phyloP scores from a whole-genome alignment of 2,329 filamentous ascomycete species.

The Hypoxylon sp. region DNA sequence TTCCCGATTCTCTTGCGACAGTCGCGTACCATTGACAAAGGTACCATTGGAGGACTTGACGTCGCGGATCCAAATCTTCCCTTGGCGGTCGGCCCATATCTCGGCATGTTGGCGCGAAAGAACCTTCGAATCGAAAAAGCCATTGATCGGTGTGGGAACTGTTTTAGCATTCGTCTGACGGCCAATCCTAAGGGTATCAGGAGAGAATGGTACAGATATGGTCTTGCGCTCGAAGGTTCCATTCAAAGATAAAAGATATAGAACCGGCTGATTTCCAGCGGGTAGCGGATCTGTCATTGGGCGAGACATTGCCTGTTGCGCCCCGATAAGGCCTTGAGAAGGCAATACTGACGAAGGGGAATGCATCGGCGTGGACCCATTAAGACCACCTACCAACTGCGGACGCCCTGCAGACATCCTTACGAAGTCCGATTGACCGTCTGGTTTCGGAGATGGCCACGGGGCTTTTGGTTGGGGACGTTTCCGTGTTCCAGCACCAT shows the following conservation, averaged over 20 bases:
- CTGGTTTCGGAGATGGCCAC: conserved; percentile 66
- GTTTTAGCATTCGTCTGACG: conserved; percentile 98
- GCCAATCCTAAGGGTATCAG: conserved; percentile 95
- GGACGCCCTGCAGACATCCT: conserved; percentile 59
- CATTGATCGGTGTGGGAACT: conserved; percentile 89
- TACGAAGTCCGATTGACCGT: conserved; percentile 64
- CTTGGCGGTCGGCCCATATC: conserved; percentile 86
- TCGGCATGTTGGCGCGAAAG: conserved; percentile 96
- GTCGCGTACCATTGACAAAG: conserved; percentile 91
- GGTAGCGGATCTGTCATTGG: conserved; percentile 75
- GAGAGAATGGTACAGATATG: conserved; percentile 91
- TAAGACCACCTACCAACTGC: conserved; percentile 60
- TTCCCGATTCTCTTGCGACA: conserved; percentile 95
- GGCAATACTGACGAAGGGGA: conserved; percentile 58
- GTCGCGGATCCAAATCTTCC: conserved; percentile 96
- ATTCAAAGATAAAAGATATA: conserved; percentile 91
- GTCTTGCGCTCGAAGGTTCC: conserved; percentile 98
- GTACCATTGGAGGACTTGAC: conserved; percentile 99
- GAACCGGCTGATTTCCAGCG: conserved; percentile 79
- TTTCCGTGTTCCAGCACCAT: conserved; percentile 64
- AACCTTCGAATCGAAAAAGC: conserved; percentile 98
- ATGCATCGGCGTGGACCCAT: conserved; percentile 60
- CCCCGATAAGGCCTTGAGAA: conserved; percentile 57
- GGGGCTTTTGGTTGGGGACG: conserved; percentile 65
- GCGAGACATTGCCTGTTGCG: conserved; percentile 69